Evolutionary conservation across 164 flowering plant genomes (phyloP).

Genomic region (Piper longum): DNA sequence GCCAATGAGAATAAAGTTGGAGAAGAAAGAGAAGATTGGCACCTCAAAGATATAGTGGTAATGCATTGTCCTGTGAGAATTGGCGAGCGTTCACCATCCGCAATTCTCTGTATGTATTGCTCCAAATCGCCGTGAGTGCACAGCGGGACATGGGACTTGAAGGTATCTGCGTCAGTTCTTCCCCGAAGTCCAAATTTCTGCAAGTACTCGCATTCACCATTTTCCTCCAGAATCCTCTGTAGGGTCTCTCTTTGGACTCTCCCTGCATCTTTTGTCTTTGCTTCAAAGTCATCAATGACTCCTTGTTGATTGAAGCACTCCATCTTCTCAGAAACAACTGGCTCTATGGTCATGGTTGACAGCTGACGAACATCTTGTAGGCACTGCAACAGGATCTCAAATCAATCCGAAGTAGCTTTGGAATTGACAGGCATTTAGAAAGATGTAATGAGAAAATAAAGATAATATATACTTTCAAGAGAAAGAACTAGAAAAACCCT

Average conservation of each 20-base stretch:
- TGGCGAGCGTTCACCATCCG: conserved; percentile 54
- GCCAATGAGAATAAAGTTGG: neutral
- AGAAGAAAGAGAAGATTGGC: neutral
- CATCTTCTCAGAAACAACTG: neutral
- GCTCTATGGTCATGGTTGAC: neutral
- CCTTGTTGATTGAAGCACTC: conserved; percentile 16
- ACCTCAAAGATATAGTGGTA: conserved; percentile 68
- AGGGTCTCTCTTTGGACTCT: conserved; percentile 64
- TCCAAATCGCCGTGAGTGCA: conserved; percentile 61
- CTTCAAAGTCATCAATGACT: conserved; percentile 71
- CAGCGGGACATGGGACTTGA: conserved; percentile 57
- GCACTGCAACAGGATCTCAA: too few relatives aligned
- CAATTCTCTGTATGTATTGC: conserved; percentile 55
- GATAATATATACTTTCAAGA: too few relatives aligned
- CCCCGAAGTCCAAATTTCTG: conserved; percentile 56
- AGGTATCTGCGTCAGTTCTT: conserved; percentile 62
- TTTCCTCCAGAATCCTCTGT: conserved; percentile 54
- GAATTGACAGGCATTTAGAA: too few relatives aligned
- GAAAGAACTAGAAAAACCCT: too few relatives aligned
- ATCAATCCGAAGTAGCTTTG: too few relatives aligned
- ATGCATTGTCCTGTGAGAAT: conserved; percentile 73
- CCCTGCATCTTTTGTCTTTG: conserved; percentile 46
- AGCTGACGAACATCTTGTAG: neutral
- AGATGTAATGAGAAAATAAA: too few relatives aligned
- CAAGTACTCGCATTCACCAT: conserved; percentile 56